These are phyloP conservation scores for Pyricularia pennisetigena DNA, from an alignment of 2,329 filamentous ascomycete genomes.

Conservation along the genomic window DNA sequence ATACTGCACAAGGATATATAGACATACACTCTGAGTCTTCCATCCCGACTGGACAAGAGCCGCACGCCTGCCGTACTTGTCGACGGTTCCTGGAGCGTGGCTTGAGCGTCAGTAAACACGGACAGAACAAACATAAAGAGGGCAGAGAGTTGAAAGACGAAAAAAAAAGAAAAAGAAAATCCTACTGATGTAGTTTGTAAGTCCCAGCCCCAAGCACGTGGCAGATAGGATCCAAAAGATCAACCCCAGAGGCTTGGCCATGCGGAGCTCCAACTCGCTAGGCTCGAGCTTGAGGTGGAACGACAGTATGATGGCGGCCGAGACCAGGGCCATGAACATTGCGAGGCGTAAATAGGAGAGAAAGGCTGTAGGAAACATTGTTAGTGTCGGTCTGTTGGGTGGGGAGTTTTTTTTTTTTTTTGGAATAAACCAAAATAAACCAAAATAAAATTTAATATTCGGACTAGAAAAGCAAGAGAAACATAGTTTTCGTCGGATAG, in stretches of 20 bases:
- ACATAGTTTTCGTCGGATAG: background rate
- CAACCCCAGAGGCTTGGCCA: conserved; percentile 75
- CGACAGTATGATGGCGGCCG: conserved; percentile 81
- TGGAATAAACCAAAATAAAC: too few relatives aligned
- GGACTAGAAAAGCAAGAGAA: background rate
- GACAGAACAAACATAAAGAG: background rate
- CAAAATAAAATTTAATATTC: too few relatives aligned
- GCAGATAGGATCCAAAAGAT: conserved; percentile 81
- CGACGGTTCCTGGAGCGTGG: conserved; percentile 46
- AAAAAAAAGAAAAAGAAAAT: conserved; percentile 1
- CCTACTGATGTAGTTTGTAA: conserved; percentile 78
- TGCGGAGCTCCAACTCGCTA: conserved; percentile 57
- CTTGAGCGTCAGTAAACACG: background rate
- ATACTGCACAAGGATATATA: background rate
- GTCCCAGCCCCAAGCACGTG: conserved; percentile 64
- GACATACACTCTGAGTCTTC: conserved; percentile 75
- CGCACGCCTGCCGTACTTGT: conserved; percentile 65
- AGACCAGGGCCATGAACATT: conserved; percentile 84
- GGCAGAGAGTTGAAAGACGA: too few relatives aligned
- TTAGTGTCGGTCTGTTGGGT: background rate
- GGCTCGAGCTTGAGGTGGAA: conserved; percentile 80
- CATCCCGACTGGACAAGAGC: conserved; percentile 89
- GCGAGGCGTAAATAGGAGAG: conserved; percentile 84
- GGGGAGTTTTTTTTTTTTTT: too few relatives aligned
- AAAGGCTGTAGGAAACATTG: conserved; percentile 42